Conservation (phyloP, 495 filamentous ascomycete genomes). For the Parathielavia hyrcaniae region DNA sequence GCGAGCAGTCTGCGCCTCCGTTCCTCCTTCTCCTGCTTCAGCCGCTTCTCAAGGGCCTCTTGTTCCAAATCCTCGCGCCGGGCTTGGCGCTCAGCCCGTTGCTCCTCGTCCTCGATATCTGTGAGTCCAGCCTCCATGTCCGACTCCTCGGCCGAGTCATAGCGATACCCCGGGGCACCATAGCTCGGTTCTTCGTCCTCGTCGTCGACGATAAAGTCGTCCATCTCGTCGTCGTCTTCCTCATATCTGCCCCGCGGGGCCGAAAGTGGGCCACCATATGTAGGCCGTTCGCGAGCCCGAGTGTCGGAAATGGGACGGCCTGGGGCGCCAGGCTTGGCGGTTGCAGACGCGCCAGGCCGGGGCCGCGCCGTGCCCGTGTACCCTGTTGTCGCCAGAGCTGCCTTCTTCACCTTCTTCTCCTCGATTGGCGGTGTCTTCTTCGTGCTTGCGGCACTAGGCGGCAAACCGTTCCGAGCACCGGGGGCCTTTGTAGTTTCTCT, state of each 20-base stretch:
- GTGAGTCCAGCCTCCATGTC: constrained; percentile 59
- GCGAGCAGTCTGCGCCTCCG: constrained; percentile 29
- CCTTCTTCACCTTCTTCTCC: constrained; percentile 53
- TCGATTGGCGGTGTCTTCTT: constrained; percentile 23
- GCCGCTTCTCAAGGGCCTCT: constrained; percentile 39
- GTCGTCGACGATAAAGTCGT: constrained; percentile 51
- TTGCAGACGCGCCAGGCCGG: constrained; percentile 30
- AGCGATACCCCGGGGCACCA: constrained; percentile 27
- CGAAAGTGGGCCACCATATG: constrained; percentile 24
- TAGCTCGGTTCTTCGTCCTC: constrained; percentile 41
- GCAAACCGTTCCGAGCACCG: constrained; percentile 18
- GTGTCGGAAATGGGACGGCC: constrained; percentile 20
- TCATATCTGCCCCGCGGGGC: constrained; percentile 41
- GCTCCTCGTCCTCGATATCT: constrained; percentile 56
- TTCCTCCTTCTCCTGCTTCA: constrained; percentile 45
- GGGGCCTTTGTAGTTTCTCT: constrained; percentile 18
- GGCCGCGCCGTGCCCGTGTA: constrained; percentile 52
- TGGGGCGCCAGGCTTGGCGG: constrained; percentile 27
- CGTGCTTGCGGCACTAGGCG: constrained; percentile 12
- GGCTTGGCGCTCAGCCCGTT: constrained; percentile 42
- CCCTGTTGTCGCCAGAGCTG: constrained; percentile 50
- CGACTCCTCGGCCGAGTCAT: constrained; percentile 36
- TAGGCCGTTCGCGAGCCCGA: constrained; percentile 23
- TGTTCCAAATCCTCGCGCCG: constrained; percentile 48
- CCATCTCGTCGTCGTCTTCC: constrained; percentile 49